Base-by-base conservation (phyloP, 306 rosid genomes). In the Malus fusca region DNA sequence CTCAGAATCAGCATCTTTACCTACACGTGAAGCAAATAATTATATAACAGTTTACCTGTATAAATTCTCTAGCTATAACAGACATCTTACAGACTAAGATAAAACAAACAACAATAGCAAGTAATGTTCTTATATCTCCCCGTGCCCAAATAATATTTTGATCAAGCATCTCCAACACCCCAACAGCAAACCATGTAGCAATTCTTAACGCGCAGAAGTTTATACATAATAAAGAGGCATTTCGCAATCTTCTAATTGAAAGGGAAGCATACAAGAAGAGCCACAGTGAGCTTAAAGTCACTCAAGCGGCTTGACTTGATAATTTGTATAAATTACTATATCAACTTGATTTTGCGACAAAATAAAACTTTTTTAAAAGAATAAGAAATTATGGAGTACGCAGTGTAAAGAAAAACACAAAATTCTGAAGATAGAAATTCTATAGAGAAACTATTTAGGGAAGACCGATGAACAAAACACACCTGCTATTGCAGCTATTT, bases 401-500 rank as follows among this genome's bases (percentile, higher is more conserved):
- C 56, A 60, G 58, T 26, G 30, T 5, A 44, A 62, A 53, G n/a
- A 63, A 48, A 48, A 12, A 23, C 3, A 26, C 0, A 4, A 61
- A 61, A 61, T 5, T 3, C 11, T 5, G 68, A 63, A 63, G n/a
- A 30, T 37, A 31, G 43, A 31, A 25, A 30, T 61, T 61, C 23
- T 44, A 22, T 44, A 5, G 46, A 69, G 43, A 69, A 69, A 22
- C 53, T 5, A 23, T 5, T 14, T 23, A 69, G 59, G 35, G 46
- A 22, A 68, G 55, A 40, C 3, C 18, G 33, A 30, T n/a, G 2
- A 10, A 23, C 23, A 51, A 10, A 43, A 33, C 46, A 51, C 25
- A 75, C 98, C 97, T 88, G 98, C 98, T 72, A 82, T 80, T 77
- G 97, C 92, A 84, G 97, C 93, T 72, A 95, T 88, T 84, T 89